Conservation (phyloP, 2,329 filamentous ascomycete species). For the Alternaria atra region DNA sequence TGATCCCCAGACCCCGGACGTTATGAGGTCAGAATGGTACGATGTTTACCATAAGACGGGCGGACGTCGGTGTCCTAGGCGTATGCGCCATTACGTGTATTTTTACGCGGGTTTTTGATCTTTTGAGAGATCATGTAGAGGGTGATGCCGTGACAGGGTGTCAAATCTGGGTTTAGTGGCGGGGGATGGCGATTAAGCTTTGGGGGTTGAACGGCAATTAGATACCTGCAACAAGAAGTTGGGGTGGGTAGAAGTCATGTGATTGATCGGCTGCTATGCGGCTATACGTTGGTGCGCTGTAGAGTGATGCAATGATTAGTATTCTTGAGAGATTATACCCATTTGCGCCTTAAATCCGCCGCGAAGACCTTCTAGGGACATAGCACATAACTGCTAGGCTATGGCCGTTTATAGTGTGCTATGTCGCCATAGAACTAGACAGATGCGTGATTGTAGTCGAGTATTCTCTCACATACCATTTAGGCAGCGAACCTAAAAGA, state of each 20-base stretch:
- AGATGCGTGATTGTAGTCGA: not conserved
- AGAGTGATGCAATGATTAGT: not conserved
- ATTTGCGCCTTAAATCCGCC: not conserved
- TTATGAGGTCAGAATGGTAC: constrained; percentile 4
- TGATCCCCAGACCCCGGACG: not conserved
- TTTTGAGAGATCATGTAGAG: not conserved
- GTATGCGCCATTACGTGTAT: not conserved
- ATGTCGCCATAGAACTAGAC: not conserved
- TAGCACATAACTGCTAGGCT: not conserved
- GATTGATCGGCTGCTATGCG: not conserved
- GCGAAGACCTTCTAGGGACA: not conserved
- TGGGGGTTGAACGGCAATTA: not conserved
- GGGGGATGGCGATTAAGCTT: not conserved
- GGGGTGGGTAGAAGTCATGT: not conserved
- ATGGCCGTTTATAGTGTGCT: not conserved
- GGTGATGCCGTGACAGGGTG: not conserved
- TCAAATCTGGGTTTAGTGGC: not conserved
- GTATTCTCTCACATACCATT: not conserved
- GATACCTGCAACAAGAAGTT: not conserved
- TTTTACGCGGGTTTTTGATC: not conserved
- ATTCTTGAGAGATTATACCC: not conserved
- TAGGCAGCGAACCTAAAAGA: not conserved
- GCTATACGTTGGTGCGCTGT: not conserved
- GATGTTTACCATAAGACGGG: constrained; percentile 5
- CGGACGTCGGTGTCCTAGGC: constrained; percentile 1